Percentiles rank a stretch among this genome's conserved stretches.
These are phyloP conservation scores for Aspergillus pseudonomiae DNA, from an alignment of 2,329 filamentous ascomycete genomes.

Conservation along the genomic window DNA sequence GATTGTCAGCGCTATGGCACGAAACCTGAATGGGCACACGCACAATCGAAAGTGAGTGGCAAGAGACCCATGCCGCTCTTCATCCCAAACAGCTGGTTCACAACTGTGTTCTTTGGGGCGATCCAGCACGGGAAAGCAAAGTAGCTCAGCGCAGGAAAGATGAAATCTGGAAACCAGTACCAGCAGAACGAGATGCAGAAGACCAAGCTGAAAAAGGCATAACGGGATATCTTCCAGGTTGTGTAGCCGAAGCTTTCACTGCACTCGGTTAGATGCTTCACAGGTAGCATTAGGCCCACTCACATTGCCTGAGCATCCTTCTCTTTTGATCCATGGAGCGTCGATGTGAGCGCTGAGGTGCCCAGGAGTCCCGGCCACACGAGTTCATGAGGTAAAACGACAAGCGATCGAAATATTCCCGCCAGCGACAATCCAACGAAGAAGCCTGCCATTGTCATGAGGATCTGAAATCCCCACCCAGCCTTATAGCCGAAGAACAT, in stretches of 20 bases:
- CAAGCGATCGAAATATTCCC: slow-evolving; percentile 64
- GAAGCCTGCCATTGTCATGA: slow-evolving; percentile 66
- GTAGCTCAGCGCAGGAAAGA: slow-evolving; percentile 33
- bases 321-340: slow-evolving; percentile 65
- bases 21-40: slow-evolving; percentile 48
- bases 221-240: slow-evolving; percentile 45
- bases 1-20: slow-evolving; percentile 46
- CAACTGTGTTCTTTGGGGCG: slow-evolving; percentile 25
- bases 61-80: slow-evolving; percentile 33
- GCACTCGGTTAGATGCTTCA: background rate
- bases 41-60: slow-evolving; percentile 48
- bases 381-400: slow-evolving; percentile 60
- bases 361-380: slow-evolving; percentile 57
- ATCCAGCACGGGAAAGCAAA: slow-evolving; percentile 37
- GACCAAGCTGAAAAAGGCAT: slow-evolving; percentile 26
- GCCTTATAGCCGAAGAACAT: slow-evolving; percentile 31
- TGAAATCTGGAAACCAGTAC: slow-evolving; percentile 35
- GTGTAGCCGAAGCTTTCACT: slow-evolving; percentile 27
- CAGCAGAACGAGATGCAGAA: slow-evolving; percentile 29
- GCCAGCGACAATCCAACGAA: slow-evolving; percentile 63
- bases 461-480: slow-evolving; percentile 31
- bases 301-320: slow-evolving; percentile 45
- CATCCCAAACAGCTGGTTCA: slow-evolving; percentile 36
- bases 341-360: slow-evolving; percentile 68
- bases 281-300: slow-evolving; percentile 20